Evolutionary conservation across 179 eudicot genomes (phyloP).

Genomic region (Nepenthes alata): DNA sequence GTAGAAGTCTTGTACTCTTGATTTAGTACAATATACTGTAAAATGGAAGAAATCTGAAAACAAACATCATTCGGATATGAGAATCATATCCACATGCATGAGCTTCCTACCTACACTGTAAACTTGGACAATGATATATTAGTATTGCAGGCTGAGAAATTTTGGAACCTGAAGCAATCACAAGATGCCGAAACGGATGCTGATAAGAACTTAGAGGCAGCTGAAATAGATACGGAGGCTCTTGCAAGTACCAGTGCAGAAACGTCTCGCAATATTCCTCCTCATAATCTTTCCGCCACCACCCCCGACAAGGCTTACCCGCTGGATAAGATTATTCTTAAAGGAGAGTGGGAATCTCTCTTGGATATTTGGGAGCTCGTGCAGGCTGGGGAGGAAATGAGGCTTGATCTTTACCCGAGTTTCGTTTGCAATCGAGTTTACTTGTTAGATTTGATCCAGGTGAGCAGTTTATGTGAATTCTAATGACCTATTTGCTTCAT

Average conservation of each 20-base stretch:
- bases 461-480: conserved; percentile 10
- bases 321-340: conserved; percentile 58
- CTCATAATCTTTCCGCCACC: conserved; percentile 61
- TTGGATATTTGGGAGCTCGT: conserved; percentile 37
- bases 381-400: conserved; percentile 34
- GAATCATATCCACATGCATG: too few relatives aligned
- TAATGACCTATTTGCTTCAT: background rate
- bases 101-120: too few relatives aligned
- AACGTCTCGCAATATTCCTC: conserved; percentile 49
- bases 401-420: conserved; percentile 36
- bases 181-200: conserved; percentile 31
- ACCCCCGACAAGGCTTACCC: conserved; percentile 71
- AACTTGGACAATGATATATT: background rate
- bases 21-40: too few relatives aligned
- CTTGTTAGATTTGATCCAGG: conserved; percentile 43
- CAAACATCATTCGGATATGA: too few relatives aligned
- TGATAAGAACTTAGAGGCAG: conserved; percentile 23
- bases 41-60: too few relatives aligned
- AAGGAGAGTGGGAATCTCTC: conserved; percentile 75
- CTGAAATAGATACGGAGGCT: conserved; percentile 44
- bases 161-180: conserved; percentile 13
- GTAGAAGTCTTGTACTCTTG: too few relatives aligned
- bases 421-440: conserved; percentile 61
- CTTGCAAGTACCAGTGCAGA: conserved; percentile 25
- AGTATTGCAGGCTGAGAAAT: conserved; percentile 37